Base-by-base conservation (phyloP, 805 yeast genomes). In the Candida berthetii region DNA sequence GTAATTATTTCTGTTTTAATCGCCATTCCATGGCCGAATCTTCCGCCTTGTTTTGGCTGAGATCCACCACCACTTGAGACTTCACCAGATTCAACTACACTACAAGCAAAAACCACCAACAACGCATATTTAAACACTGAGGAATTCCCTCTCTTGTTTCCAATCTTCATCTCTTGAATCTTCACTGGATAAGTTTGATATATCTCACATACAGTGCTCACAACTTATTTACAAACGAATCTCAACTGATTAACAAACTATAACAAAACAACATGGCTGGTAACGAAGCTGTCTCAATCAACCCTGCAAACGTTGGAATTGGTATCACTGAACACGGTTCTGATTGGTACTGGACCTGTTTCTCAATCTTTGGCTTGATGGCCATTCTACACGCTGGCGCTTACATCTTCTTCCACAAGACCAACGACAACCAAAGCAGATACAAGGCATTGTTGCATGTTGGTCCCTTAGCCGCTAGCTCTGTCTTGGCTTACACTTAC, bases 401-500 rank as follows among this genome's bases (percentile, higher is more conserved):
- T 4, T 31, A 31, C 17, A 31, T 31, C 34, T 31, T 13, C 15
- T 31, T 16, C 17, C 15, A 10, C 17, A 31, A 17, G 15, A 9
- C 8, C 17, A 31, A 31, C 17, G 9, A 16, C 17, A 29, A 29
- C 17, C 17, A 29, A 11, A 29, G 32, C 34, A 31, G 34, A 31
- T 31, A 13, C 34, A 31, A 31, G 4, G 13, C 34, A 5, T 31
- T 31, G 15, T 11, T 60, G 42, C 62, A 65, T 39, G 56, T 67
- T 32, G 63, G 65, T 44, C 76, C 81, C 11, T 61, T 74, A 35
- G 58, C 65, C 37, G 57, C 71, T 2, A 51, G 64, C 42, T 62
- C 72, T 35, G 58, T 69, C 35, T 47, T 73, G 50, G 61, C 79
- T n/a, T 65, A 64, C 47, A 53, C 75, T 29, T 78, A 77, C 55